Conservation (phyloP, 176 grass and related monocot genomes). For the Oryza longistaminata region DNA sequence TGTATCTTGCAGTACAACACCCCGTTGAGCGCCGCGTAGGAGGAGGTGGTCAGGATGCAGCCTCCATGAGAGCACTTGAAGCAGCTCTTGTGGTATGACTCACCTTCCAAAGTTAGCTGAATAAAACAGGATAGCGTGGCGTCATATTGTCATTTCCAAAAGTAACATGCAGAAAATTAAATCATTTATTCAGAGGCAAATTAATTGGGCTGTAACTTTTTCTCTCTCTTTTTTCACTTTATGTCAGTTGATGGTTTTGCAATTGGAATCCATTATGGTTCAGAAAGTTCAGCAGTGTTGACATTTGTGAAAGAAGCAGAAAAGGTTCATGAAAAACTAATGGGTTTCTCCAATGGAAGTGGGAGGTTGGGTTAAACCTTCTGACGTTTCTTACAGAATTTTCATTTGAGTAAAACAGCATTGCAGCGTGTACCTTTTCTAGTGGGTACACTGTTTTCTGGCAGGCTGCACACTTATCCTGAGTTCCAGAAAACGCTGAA, state of each 20-base stretch:
- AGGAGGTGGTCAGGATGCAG: constrained; percentile 83
- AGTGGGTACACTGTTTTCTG: constrained; percentile 93
- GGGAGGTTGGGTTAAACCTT: too few species aligned
- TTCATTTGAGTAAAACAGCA: background rate
- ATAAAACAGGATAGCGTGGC: background rate
- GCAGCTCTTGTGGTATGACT: constrained; percentile 91
- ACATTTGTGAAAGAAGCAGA: background rate
- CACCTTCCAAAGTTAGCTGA: constrained; percentile 79
- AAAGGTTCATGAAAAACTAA: background rate
- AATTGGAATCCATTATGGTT: background rate
- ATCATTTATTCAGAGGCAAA: background rate
- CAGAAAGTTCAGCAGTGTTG: background rate
- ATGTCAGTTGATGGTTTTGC: background rate
- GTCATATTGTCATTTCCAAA: background rate
- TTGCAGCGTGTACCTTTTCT: constrained; percentile 65
- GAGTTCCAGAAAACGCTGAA: constrained; percentile 77
- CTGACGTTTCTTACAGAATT: background rate
- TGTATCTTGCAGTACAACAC: constrained; percentile 98
- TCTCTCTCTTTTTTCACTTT: background rate
- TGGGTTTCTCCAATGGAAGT: background rate
- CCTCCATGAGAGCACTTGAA: constrained; percentile 85
- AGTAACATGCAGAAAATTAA: background rate
- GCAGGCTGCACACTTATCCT: constrained; percentile 85
- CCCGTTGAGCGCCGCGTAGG: constrained; percentile 90
- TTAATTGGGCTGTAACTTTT: background rate